A percentile compares a stretch with the other conserved stretches of the same genome.
Evolutionary conservation across 1,284 basidiomycete genomes (phyloP).

Genomic region (Neonothopanus nambi): DNA sequence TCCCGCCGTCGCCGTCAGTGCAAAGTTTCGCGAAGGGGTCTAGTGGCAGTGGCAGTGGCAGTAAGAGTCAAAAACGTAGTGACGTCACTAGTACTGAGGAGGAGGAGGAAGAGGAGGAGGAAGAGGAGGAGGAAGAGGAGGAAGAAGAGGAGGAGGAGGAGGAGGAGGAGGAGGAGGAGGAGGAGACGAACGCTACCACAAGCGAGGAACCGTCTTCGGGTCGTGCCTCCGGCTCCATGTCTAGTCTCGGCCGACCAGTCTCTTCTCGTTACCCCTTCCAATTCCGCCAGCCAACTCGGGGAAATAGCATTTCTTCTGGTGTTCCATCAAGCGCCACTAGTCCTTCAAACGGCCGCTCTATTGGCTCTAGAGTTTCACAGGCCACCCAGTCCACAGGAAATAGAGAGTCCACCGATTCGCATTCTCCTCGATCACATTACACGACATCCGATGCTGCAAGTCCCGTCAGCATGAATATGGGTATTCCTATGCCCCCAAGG

Average conservation of each 20-base stretch:
- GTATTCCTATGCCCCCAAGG: constrained; percentile 72
- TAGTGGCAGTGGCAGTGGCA: constrained; percentile 21
- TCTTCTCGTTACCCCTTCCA: constrained; percentile 70
- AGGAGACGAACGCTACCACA: constrained; percentile 33
- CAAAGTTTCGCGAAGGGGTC: constrained; percentile 25
- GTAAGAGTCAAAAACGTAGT: constrained; percentile 21
- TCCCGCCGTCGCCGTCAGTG: constrained; percentile 60
- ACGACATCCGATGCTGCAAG: constrained; percentile 29
- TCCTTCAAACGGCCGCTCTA: constrained; percentile 40
- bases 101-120: constrained; percentile 29
- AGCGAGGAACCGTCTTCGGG: constrained; percentile 44
- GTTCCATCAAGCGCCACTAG: constrained; percentile 23
- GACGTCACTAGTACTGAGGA: constrained; percentile 34
- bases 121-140: constrained; percentile 35
- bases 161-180: constrained; percentile 38
- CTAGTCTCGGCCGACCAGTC: constrained; percentile 75
- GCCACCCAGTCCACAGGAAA: constrained; percentile 61
- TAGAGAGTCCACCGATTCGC: constrained; percentile 55
- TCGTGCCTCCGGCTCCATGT: constrained; percentile 74
- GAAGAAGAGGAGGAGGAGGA: constrained; percentile 40
- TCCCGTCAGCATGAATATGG: constrained; percentile 38
- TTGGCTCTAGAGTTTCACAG: constrained; percentile 40
- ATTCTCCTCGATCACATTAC: constrained; percentile 34
- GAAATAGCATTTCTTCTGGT: constrained; percentile 41
- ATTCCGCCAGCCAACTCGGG: constrained; percentile 53